Base-by-base conservation (phyloP, 306 rosid species). In the Dalbergia cochinchinensis region DNA sequence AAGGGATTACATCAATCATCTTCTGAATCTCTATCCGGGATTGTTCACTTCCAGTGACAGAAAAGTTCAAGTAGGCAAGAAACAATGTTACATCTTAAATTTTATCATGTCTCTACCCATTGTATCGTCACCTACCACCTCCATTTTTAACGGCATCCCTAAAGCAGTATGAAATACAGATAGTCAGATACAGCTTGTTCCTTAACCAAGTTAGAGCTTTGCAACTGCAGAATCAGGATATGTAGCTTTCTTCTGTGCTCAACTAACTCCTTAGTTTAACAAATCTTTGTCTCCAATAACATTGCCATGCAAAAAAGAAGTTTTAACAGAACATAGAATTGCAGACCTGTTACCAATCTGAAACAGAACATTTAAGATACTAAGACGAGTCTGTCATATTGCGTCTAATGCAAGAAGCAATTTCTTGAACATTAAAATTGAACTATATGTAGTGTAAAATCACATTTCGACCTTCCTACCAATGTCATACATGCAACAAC, bases 401-500 rank as follows among this genome's bases (percentile, higher is more conserved):
- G 16, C 35, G 69, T 20, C 47, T 15, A 51, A 64, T 71, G 62
- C 75, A 75, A 35, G 74, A 69, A 47, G 33, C 57, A 41, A 31
- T 35, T 65, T 59, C 58, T 47, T 48, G 31, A 65, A 57, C 74
- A 80, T 45, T 48, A 71, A 57, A 69, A 50, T 71, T 26, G 11
- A 78, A 51, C 10, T 15, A 65, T 4, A 19, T 41, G 80, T n/a
- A 78, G 64, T 67, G 61, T 34, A 78, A 78, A 69, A n/a, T 68
- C 66, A 78, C 37, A 78, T 85, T 31, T 65, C 31, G 59, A 59
- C 69, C 55, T 81, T 57, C 69, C 63, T 20, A 20, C 41, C 31
- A 67, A 12, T 51, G 47, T n/a, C 65, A 41, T 42, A 35, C 47
- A 79, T 31, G 73, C 84, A 80, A 61, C 83, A 86, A 76, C 54